Percentiles rank a stretch among this genome's conserved stretches.
phyloP scores from a whole-genome alignment of 106 monocot genomes.

The Apostasia shenzhenica region DNA sequence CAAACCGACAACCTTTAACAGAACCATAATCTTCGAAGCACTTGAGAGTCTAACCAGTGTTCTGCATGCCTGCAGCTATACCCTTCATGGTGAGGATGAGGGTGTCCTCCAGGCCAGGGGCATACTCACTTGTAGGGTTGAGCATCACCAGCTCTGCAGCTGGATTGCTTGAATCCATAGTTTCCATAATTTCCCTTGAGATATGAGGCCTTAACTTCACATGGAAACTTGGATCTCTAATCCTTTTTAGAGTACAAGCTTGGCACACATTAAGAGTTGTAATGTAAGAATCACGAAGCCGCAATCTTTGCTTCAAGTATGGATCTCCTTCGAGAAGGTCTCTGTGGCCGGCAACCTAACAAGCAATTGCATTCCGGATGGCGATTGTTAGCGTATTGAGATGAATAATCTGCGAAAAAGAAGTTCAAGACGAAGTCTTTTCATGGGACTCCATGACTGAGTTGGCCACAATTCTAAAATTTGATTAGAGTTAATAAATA shows the following conservation, averaged over 20 bases:
- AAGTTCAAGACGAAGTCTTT: background rate
- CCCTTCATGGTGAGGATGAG: conserved; percentile 77
- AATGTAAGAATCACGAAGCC: conserved; percentile 64
- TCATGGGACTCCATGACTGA: too few species aligned
- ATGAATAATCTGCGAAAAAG: background rate
- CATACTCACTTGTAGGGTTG: conserved; percentile 58
- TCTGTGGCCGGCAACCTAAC: conserved; percentile 74
- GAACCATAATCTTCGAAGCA: too few species aligned
- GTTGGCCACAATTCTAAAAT: too few species aligned
- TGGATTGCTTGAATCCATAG: conserved; percentile 14
- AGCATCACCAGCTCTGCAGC: conserved; percentile 58
- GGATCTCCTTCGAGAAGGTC: conserved; percentile 78
- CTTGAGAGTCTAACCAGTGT: conserved; percentile 27
- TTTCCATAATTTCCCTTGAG: conserved; percentile 24
- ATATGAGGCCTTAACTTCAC: conserved; percentile 26
- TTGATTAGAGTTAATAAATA: too few species aligned
- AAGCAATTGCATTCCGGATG: background rate
- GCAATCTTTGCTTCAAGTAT: conserved; percentile 62
- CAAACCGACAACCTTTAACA: too few species aligned
- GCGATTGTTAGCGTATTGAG: background rate
- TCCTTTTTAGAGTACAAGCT: conserved; percentile 58
- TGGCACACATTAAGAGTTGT: conserved; percentile 69
- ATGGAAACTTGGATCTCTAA: conserved; percentile 37
- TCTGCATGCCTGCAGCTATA: conserved; percentile 69
- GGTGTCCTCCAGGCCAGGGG: conserved; percentile 68